phyloP scores from a whole-genome alignment of 2,329 filamentous ascomycete genomes.

The Colletotrichum spaethianum region DNA sequence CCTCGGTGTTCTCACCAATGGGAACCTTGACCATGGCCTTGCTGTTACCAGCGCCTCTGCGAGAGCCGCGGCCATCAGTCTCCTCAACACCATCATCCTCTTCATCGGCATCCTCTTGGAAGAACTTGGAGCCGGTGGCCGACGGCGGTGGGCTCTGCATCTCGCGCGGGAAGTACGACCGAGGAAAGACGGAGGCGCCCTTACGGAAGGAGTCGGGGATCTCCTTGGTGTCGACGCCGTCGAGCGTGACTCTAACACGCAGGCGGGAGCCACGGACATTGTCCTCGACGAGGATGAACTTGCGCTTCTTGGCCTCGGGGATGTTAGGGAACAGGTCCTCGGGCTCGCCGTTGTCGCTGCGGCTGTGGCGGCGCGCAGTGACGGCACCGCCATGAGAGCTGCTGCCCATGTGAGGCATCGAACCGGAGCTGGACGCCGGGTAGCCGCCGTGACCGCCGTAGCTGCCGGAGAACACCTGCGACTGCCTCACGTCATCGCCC shows the following conservation, averaged over 20 bases:
- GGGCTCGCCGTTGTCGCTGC: slow-evolving; percentile 70
- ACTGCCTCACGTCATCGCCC: slow-evolving; percentile 76
- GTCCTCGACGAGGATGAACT: slow-evolving; percentile 97
- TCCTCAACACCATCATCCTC: slow-evolving; percentile 70
- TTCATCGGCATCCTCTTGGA: slow-evolving; percentile 74
- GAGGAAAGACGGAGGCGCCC: slow-evolving; percentile 89
- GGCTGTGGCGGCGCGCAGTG: slow-evolving; percentile 53
- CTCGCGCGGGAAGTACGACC: slow-evolving; percentile 92
- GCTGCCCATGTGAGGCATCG: slow-evolving; percentile 73
- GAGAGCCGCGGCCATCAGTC: slow-evolving; percentile 61
- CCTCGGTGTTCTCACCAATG: slow-evolving; percentile 78
- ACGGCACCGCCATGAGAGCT: slow-evolving; percentile 51
- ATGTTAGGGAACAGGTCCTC: slow-evolving; percentile 88
- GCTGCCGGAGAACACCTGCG: slow-evolving; percentile 77
- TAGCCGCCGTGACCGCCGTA: slow-evolving; percentile 76
- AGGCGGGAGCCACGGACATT: slow-evolving; percentile 84
- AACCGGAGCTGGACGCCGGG: slow-evolving; percentile 66
- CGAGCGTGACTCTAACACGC: slow-evolving; percentile 92
- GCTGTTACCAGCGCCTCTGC: slow-evolving; percentile 52
- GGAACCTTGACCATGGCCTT: slow-evolving; percentile 72
- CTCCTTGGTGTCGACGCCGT: slow-evolving; percentile 93
- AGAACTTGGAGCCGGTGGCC: slow-evolving; percentile 81
- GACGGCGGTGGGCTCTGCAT: slow-evolving; percentile 90
- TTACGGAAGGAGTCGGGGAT: slow-evolving; percentile 97
- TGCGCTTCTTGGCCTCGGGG: slow-evolving; percentile 91